Base-by-base conservation (phyloP, 2,329 filamentous ascomycete species). In the Pleoardoris graminearum region DNA sequence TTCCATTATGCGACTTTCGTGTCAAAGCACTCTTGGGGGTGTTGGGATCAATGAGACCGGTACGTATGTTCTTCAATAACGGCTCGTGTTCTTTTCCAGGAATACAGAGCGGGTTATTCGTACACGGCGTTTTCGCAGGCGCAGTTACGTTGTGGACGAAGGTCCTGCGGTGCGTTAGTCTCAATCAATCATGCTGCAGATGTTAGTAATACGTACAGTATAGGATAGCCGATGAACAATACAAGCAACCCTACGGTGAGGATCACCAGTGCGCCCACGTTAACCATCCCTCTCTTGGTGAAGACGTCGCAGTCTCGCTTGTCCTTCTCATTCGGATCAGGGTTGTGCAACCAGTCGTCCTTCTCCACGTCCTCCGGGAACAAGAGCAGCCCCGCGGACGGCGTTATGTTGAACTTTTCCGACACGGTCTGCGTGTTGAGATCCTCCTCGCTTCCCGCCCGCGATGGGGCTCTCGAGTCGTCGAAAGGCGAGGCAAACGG, bases 281-380 rank as follows among this genome's bases (percentile, higher is more conserved):
- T 89, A 46, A 83, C 68, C 10, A 87, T 58, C 38, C 86, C 87
- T 76, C 87, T 77, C 57, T 76, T 82, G 33, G 82, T 86, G 68
- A 83, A 89, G 35, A 89, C 76, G 64, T 88, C 82, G 61, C 85
- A 86, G 58, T 86, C 82, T 39, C 81, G 78, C 45, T 79, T 73
- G 35, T 85, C 79, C 59, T 82, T 82, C 41, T 88, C 85, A 47
- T 81, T 80, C 1, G 85, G 83, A 62, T 87, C 85, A 0, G 87
- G 87, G 61, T 89, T 88, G 67, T 90, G 87, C 56, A 90, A 65
- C 58, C 83, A 86, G 65, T 90, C 87, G 66, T 90, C 87, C 63
- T 88, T 88, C 68, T 90, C 87, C 19, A 88, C 83, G 65, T 89
- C 86, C 67, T 89, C 85, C 0, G 86, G 87, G 61, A 86, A 89